Evolutionary conservation across 352 stramenopile genomes (phyloP).

Genomic region (Pythium diclinum): DNA sequence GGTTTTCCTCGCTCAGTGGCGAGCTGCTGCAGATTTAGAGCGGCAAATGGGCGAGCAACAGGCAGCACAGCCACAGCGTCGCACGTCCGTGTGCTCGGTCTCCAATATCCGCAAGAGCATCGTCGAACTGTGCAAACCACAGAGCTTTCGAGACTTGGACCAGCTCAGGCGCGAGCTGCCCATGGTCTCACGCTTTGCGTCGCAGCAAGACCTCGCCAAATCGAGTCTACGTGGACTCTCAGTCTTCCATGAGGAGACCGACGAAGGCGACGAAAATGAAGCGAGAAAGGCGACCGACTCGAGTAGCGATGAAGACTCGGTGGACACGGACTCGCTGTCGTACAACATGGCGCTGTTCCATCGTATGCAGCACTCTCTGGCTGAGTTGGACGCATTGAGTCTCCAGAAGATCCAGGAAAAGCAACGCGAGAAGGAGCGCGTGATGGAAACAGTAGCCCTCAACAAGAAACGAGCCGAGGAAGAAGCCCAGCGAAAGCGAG

Average conservation of each 20-base stretch:
- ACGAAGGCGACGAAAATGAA: neutral
- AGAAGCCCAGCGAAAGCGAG: neutral
- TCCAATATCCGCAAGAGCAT: slow-evolving; percentile 31
- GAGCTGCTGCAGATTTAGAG: slow-evolving; percentile 9
- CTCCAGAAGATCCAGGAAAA: slow-evolving; percentile 33
- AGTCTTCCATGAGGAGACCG: slow-evolving; percentile 14
- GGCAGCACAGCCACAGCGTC: neutral
- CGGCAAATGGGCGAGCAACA: slow-evolving; percentile 22
- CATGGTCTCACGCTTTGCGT: slow-evolving; percentile 26
- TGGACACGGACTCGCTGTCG: slow-evolving; percentile 15
- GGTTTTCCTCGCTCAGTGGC: slow-evolving; percentile 55
- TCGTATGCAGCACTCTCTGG: slow-evolving; percentile 34
- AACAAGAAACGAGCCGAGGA: slow-evolving; percentile 29
- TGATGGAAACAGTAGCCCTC: slow-evolving; percentile 32
- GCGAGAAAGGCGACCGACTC: neutral
- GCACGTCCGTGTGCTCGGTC: slow-evolving; percentile 33
- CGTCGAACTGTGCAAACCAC: slow-evolving; percentile 31
- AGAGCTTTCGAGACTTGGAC: slow-evolving; percentile 42
- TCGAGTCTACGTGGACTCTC: slow-evolving; percentile 7
- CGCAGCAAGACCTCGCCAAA: neutral
- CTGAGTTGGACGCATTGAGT: slow-evolving; percentile 36
- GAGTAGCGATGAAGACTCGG: neutral
- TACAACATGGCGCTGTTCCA: slow-evolving; percentile 39
- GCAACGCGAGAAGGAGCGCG: slow-evolving; percentile 26
- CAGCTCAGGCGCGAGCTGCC: slow-evolving; percentile 44